Conservation (phyloP, 306 rosid species). For the Vicia sativa region DNA sequence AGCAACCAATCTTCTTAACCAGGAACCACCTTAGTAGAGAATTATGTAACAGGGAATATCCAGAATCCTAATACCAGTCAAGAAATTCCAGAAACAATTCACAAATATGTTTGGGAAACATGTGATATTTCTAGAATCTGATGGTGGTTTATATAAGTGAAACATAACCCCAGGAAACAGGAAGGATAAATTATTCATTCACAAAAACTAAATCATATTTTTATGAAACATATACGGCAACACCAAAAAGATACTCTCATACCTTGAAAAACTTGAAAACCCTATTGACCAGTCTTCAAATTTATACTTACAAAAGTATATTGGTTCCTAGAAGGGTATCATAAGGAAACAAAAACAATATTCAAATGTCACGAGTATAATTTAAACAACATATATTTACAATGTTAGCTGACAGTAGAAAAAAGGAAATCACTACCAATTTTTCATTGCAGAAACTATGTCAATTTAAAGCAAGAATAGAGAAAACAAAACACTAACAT, state of each 20-base stretch:
- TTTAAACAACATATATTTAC: constrained; percentile 1
- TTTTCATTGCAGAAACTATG: constrained; percentile 29
- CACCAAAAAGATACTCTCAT: constrained; percentile 34
- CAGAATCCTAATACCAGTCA: background rate
- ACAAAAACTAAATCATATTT: background rate
- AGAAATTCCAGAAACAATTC: background rate
- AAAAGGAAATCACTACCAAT: background rate
- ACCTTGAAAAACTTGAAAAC: constrained; percentile 42
- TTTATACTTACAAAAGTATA: constrained; percentile 33
- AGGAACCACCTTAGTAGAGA: background rate
- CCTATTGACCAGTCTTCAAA: constrained; percentile 38
- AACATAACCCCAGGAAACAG: constrained; percentile 13
- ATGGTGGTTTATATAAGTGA: constrained; percentile 15
- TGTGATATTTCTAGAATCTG: background rate
- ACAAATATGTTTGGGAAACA: background rate
- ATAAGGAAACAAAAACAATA: constrained; percentile 29
- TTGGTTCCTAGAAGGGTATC: constrained; percentile 38
- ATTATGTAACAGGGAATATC: background rate
- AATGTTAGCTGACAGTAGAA: background rate
- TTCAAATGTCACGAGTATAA: constrained; percentile 28
- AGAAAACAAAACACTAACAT: constrained; percentile 20
- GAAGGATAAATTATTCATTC: constrained; percentile 26
- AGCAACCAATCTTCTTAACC: constrained; percentile 16
- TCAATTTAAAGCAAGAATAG: constrained; percentile 1
- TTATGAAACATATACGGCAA: constrained; percentile 20